Percentiles rank a stretch among this genome's conserved stretches.
Evolutionary conservation across 495 filamentous ascomycete genomes (phyloP).

Genomic region (Hyphodiscus hymeniophilus): DNA sequence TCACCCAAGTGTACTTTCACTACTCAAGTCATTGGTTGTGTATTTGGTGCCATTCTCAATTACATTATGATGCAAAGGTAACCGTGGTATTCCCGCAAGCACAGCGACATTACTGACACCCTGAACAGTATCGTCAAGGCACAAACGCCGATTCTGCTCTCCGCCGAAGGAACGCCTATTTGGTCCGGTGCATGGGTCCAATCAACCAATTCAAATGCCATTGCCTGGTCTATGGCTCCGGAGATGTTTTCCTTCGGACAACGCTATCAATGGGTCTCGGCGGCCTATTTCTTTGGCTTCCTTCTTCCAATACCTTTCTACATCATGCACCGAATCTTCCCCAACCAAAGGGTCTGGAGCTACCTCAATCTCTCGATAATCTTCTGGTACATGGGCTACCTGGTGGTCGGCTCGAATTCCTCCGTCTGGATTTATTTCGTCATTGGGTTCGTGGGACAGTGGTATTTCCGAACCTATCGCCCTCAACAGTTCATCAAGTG

Average conservation of each 20-base stretch:
- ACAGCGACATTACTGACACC: not conserved
- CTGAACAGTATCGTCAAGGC: conserved; percentile 27
- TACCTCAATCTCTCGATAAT: conserved; percentile 9
- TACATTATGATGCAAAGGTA: conserved; percentile 44
- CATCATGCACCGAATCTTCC: conserved; percentile 18
- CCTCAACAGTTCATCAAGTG: conserved; percentile 48
- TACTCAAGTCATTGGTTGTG: conserved; percentile 34
- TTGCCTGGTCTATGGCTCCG: conserved; percentile 32
- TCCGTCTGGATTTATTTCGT: conserved; percentile 29
- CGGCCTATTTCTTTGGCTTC: conserved; percentile 30
- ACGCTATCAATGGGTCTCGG: conserved; percentile 30
- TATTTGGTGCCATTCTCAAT: conserved; percentile 39
- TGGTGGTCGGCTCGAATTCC: conserved; percentile 32
- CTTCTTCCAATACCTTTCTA: conserved; percentile 29
- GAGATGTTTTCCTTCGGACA: conserved; percentile 32
- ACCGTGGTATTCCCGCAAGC: conserved; percentile 22
- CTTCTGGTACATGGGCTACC: conserved; percentile 24
- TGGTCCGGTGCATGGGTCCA: conserved; percentile 44
- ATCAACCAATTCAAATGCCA: conserved; percentile 28
- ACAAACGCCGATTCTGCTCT: conserved; percentile 29
- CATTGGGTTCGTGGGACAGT: conserved; percentile 36
- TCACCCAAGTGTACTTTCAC: conserved; percentile 34
- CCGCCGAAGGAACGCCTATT: conserved; percentile 33
- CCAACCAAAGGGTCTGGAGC: not conserved
- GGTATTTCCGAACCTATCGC: conserved; percentile 39